A percentile compares a stretch with the other conserved stretches of the same genome.
Evolutionary conservation across 2,329 filamentous ascomycete genomes (phyloP).

Genomic region (Pestalotiopsis sp.): DNA sequence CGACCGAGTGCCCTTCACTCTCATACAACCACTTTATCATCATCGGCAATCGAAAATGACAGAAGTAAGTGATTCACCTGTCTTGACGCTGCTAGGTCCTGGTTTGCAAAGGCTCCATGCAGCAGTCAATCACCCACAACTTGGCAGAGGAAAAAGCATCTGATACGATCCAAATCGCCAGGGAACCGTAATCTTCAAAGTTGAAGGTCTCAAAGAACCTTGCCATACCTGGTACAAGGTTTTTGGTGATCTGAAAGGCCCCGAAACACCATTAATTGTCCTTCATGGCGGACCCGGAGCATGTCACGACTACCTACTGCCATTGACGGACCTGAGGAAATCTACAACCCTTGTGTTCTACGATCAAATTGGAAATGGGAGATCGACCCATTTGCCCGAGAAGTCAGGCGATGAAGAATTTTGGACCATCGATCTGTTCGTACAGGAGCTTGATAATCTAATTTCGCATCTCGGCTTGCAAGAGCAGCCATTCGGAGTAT

Average conservation of each 20-base stretch:
- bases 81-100: too few species aligned
- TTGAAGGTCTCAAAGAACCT: background rate
- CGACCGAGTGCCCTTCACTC: too few species aligned
- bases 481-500: conserved; percentile 39
- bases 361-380: conserved; percentile 55
- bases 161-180: too few species aligned
- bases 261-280: conserved; percentile 22
- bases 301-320: conserved; percentile 44
- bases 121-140: too few species aligned
- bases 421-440: conserved; percentile 52
- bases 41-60: too few species aligned
- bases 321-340: conserved; percentile 37
- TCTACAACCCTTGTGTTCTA: conserved; percentile 50
- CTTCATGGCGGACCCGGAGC: conserved; percentile 38
- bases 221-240: conserved; percentile 27
- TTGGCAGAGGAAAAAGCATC: too few species aligned
- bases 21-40: too few species aligned
- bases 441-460: conserved; percentile 52
- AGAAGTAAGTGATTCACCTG: too few species aligned
- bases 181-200: background rate
- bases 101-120: too few species aligned
- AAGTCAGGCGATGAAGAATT: conserved; percentile 40
- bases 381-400: conserved; percentile 49
- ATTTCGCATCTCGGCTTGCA: conserved; percentile 41
- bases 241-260: conserved; percentile 21